Evolutionary conservation across 495 filamentous ascomycete genomes (phyloP), one percentile per base, ranked within the genome.

Genomic region (Gamarada debralockiae): DNA sequence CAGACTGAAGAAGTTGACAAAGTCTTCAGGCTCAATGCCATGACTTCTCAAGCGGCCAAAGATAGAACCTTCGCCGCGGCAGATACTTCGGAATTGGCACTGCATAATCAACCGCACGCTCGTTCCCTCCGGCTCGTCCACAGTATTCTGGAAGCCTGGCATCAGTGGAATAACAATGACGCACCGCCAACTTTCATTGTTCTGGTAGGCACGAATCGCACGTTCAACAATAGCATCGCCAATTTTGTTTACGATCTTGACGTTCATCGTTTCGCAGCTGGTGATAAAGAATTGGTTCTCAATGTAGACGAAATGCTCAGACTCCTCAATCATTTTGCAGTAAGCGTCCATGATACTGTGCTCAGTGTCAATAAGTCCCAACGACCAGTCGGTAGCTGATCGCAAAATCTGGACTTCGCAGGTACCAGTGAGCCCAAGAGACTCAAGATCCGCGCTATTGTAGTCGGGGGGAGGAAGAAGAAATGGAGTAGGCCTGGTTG

Each of bases 281-380:
- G 85, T 93, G 71, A 99, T 88, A 71, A 95, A 99, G 73, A 99
- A 99, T 67, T 99, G 93, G 65, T 99, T 99, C 63, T 99, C 93
- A 55, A 99, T 95, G 66, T 99, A 97, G 52, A 99, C 89, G 56
- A 97, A 96, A 61, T 97, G 93, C 42, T 99, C 91, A 8, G 90
- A 96, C 48, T 90, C 81, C 61, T 93, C 85, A 49, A 99, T 99
- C 68, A 93, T 77, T 64, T 96, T 93, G 60, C 93, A 79, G 59
- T 99, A 99, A 23, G 93, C 93, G 51, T 86, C 90, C 79, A 93
- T 89, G 60, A 99, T 99, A 66, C 92, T 97, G 61, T 90, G 82
- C 60, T 99, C 93, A 0, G 83, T 87, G 38, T 92, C 79, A 3
- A 87, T 83, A 25, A 89, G 90, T 25, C 93, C 93, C 1, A 96